Evolutionary conservation across 495 filamentous ascomycete genomes (phyloP).

Genomic region (Cudoniella acicularis): DNA sequence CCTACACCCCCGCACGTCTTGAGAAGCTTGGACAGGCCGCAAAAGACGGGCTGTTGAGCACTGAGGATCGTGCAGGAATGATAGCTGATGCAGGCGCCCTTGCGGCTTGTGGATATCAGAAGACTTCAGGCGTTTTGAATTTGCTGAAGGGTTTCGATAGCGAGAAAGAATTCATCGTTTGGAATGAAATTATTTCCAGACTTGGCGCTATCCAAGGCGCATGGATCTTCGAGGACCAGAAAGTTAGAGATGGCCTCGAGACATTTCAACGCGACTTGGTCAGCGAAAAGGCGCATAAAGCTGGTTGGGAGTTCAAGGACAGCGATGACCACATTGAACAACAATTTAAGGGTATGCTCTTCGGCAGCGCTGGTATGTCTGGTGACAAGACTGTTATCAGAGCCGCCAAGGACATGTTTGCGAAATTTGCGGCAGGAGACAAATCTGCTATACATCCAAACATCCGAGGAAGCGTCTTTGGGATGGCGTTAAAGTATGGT

Average conservation of each 20-base stretch:
- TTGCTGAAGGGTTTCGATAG: constrained; percentile 79
- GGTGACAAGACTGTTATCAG: constrained; percentile 58
- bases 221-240: constrained; percentile 83
- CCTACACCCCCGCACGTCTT: constrained; percentile 63
- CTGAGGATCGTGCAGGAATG: constrained; percentile 93
- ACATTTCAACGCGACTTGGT: constrained; percentile 75
- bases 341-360: constrained; percentile 75
- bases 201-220: constrained; percentile 71
- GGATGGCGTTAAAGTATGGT: constrained; percentile 67
- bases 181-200: constrained; percentile 82
- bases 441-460: constrained; percentile 69
- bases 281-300: constrained; percentile 70
- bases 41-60: constrained; percentile 79
- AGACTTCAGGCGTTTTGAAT: constrained; percentile 82
- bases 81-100: constrained; percentile 92
- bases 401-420: constrained; percentile 71
- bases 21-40: constrained; percentile 76
- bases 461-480: constrained; percentile 61
- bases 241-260: constrained; percentile 70
- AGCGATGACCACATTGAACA: constrained; percentile 83
- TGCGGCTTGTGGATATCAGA: constrained; percentile 86
- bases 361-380: constrained; percentile 54
- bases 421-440: constrained; percentile 64
- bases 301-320: constrained; percentile 84
- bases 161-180: constrained; percentile 88